A percentile compares a stretch with the other conserved stretches of the same genome.
Conservation (phyloP, 495 filamentous ascomycete species). For the Penicillium mononematosum region DNA sequence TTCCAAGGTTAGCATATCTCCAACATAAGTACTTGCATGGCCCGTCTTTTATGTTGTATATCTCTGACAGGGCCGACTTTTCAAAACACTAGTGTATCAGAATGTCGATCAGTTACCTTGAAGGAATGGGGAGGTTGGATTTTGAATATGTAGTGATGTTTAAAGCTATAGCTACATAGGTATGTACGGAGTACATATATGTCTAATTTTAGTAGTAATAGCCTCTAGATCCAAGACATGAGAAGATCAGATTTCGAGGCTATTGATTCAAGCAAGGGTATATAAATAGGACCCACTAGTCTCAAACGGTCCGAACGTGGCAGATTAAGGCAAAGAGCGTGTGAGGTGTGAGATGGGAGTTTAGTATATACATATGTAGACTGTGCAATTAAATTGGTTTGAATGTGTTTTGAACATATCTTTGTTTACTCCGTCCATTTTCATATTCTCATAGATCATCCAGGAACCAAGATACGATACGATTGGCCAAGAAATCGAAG, state of each 20-base stretch:
- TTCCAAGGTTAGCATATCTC: too few species aligned
- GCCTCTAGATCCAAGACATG: background rate
- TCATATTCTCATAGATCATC: slow-evolving; percentile 3
- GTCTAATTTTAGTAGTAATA: slow-evolving; percentile 4
- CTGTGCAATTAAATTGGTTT: background rate
- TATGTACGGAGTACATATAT: background rate
- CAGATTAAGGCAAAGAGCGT: background rate
- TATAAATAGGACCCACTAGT: slow-evolving; percentile 8
- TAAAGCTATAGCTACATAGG: background rate
- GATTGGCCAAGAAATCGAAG: slow-evolving; percentile 12
- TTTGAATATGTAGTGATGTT: background rate
- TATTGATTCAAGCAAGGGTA: background rate
- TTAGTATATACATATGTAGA: background rate
- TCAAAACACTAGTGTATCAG: background rate
- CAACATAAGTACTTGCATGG: background rate
- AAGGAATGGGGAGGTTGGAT: background rate
- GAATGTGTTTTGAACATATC: too few species aligned
- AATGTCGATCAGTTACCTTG: background rate
- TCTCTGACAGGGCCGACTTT: background rate
- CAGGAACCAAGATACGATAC: slow-evolving; percentile 1
- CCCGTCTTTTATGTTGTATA: background rate
- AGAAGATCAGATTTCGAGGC: background rate
- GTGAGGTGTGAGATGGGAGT: background rate
- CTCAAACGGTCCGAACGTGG: background rate
- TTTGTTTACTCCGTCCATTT: too few species aligned